These are phyloP conservation scores for Heliocybe sulcata DNA, from an alignment of 1,284 basidiomycete genomes.

Conservation along the genomic window DNA sequence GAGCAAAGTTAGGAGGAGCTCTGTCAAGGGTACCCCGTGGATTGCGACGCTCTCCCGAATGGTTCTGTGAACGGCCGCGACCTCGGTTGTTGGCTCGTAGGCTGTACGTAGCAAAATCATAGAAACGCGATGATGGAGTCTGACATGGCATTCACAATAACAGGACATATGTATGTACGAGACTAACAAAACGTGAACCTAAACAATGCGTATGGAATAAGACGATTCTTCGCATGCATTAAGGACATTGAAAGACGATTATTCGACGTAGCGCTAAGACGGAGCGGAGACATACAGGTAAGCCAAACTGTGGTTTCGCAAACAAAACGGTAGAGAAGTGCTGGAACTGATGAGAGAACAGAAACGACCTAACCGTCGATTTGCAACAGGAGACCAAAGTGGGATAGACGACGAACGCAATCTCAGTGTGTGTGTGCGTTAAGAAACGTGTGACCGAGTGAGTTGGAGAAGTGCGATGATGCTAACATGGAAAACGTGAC, in stretches of 20 bases:
- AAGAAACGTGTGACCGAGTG: neutral
- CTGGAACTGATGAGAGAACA: neutral
- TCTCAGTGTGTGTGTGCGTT: neutral
- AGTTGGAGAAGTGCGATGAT: neutral
- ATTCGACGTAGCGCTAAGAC: neutral
- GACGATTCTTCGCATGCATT: conserved; percentile 1
- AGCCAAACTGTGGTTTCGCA: conserved; percentile 2
- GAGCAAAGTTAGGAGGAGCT: neutral
- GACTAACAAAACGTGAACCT: neutral
- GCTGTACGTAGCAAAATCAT: no score
- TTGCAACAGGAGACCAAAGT: neutral
- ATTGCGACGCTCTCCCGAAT: no score
- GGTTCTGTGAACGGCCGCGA: no score
- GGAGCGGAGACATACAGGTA: neutral
- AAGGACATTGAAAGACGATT: neutral
- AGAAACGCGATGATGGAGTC: neutral
- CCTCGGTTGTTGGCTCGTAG: no score
- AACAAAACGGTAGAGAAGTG: neutral
- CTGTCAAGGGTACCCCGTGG: no score
- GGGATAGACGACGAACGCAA: conserved; percentile 1
- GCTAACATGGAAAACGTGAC: conserved; percentile 1
- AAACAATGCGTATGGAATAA: conserved; percentile 2
- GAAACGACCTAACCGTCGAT: conserved; percentile 1
- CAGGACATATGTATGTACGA: neutral
- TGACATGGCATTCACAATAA: neutral